Base-by-base conservation (phyloP, 1,284 basidiomycete species). In the Cutaneotrichosporon spelunceum region DNA sequence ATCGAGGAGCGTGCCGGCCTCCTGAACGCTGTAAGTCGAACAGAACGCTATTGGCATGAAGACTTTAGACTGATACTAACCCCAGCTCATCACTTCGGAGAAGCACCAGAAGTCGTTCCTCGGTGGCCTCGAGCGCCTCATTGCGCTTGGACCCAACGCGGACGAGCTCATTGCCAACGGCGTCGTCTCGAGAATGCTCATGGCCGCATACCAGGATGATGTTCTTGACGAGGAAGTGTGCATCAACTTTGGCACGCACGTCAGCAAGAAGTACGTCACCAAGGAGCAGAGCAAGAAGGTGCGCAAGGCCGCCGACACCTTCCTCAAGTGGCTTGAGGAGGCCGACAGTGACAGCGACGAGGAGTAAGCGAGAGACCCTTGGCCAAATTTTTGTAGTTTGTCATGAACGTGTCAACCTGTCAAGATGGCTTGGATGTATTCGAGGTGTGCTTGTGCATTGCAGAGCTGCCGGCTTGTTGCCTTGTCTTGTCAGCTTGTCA, bases 251-350 rank as follows among this genome's bases (percentile, higher is more conserved):
- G 94, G 93, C 33, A 97, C 91, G 7, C 95, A 98, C 73, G 93
- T 96, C 70, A 91, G 89, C 81, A 96, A 92, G 84, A 97, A 99
- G 83, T 98, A 96, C 76, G 92, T 95, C 61, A 91, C 95, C 81
- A 93, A 91, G 81, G 93, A 98, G 29, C 89, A 85, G 47, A 91
- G 89, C 78, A 99, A 98, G 85, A 93, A 87, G 80, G 93, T 99
- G 60, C 85, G 95, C 69, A 93, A 95, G 82, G 92, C 91, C 24
- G 92, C 92, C 67, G 92, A 92, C 75, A 92, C 94, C 0, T 97
- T 99, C 84, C 81, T 99, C 74, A 92, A 85, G 63, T 67, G 66
- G 66, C 61, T 67, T 39, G 66, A 67, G 56, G 66, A 67, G 61
- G 62, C 66, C 33, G 63, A 64, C 53, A n/a, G 23, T 9, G n/a